A percentile compares a stretch with the other conserved stretches of the same genome.
Conservation (phyloP, 2,329 filamentous ascomycete species). For the Aotearoamyces nothofagi region DNA sequence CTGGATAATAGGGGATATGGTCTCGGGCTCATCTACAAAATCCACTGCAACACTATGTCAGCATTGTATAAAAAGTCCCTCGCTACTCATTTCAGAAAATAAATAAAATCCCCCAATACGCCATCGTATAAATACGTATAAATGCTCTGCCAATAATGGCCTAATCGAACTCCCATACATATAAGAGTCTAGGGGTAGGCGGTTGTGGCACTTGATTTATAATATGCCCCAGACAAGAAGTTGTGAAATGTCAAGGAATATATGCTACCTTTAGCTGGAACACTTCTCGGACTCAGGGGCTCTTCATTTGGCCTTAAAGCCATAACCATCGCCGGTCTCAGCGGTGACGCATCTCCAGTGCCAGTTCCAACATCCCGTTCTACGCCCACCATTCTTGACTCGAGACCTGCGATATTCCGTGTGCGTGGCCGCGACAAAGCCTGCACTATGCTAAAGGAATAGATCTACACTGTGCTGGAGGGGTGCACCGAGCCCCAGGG, state of each 20-base stretch:
- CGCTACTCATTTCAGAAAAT: too few relatives aligned
- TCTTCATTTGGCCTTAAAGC: conserved; percentile 6
- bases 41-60: conserved; percentile 20
- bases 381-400: too few relatives aligned
- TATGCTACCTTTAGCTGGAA: conserved; percentile 16
- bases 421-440: too few relatives aligned
- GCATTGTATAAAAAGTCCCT: too few relatives aligned
- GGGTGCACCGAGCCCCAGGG: too few relatives aligned
- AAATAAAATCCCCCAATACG: background rate
- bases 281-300: conserved; percentile 10
- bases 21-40: conserved; percentile 15
- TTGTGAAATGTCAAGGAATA: too few relatives aligned
- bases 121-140: background rate
- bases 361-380: too few relatives aligned
- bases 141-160: background rate
- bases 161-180: background rate
- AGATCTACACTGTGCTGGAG: too few relatives aligned
- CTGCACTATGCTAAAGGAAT: too few relatives aligned
- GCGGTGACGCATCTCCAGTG: too few relatives aligned
- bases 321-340: conserved; percentile 12
- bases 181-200: background rate
- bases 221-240: conserved; percentile 1
- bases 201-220: background rate
- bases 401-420: too few relatives aligned
- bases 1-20: conserved; percentile 5